Evolutionary conservation across 176 grass and related monocot genomes (phyloP).

Genomic region (Cocos nucifera): DNA sequence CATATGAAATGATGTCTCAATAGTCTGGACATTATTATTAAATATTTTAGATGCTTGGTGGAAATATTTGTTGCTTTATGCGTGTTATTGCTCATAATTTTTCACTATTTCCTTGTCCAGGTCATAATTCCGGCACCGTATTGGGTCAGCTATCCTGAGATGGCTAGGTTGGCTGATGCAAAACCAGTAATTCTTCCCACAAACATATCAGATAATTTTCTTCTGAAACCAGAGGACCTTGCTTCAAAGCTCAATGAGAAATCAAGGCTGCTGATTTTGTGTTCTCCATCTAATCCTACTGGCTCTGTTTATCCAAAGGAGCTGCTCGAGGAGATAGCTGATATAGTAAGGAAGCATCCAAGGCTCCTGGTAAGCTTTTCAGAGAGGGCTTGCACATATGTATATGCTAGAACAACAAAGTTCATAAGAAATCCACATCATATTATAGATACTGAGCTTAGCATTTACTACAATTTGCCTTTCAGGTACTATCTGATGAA

Average conservation of each 20-base stretch:
- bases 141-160: conserved; percentile 96
- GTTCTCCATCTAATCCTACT: conserved; percentile 96
- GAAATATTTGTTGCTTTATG: too few species aligned
- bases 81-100: not conserved
- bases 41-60: too few species aligned
- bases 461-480: conserved; percentile 5
- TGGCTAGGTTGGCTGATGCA: conserved; percentile 78
- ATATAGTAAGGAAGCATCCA: conserved; percentile 75
- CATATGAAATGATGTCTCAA: too few species aligned
- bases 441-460: not conserved
- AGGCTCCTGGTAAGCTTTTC: conserved; percentile 58
- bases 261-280: conserved; percentile 76
- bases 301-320: conserved; percentile 88
- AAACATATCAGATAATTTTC: conserved; percentile 73
- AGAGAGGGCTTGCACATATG: not conserved
- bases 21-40: too few species aligned
- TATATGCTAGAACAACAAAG: not conserved
- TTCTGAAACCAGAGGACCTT: conserved; percentile 54
- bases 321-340: conserved; percentile 75
- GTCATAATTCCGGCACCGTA: conserved; percentile 86
- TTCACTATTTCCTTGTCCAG: conserved; percentile 19
- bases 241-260: conserved; percentile 70
- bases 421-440: not conserved
- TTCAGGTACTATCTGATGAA: conserved; percentile 82
- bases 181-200: conserved; percentile 73